Conservation (phyloP, 2,329 filamentous ascomycete species). For the Chaetomiaceae sp. region DNA sequence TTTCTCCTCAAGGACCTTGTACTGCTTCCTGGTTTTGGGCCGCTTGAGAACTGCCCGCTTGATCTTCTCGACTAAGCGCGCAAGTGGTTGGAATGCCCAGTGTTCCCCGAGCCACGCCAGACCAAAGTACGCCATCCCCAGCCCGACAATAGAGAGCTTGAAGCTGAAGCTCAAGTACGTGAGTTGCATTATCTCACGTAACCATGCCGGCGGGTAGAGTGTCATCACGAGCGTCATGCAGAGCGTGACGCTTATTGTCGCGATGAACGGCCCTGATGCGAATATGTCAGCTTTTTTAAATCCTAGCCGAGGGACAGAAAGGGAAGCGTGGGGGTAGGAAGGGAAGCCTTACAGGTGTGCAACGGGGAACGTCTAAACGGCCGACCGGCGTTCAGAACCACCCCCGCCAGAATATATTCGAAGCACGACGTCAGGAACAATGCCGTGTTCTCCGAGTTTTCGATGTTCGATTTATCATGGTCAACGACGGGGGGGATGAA, state of each 20-base stretch:
- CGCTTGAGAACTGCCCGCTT: conserved; percentile 55
- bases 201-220: conserved; percentile 63
- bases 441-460: conserved; percentile 90
- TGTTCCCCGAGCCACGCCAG: conserved; percentile 69
- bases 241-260: conserved; percentile 67
- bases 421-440: conserved; percentile 89
- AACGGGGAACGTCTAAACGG: conserved; percentile 80
- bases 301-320: too few relatives aligned
- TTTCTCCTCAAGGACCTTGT: conserved; percentile 74
- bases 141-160: conserved; percentile 63
- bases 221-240: conserved; percentile 75
- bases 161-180: conserved; percentile 72
- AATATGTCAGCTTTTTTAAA: not conserved
- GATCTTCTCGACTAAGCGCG: conserved; percentile 59
- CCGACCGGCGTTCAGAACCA: conserved; percentile 85
- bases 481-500: conserved; percentile 76
- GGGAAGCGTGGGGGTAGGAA: too few relatives aligned
- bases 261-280: conserved; percentile 73
- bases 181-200: conserved; percentile 76
- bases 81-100: conserved; percentile 63
- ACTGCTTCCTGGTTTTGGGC: conserved; percentile 77
- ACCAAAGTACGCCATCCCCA: conserved; percentile 66
- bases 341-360: conserved; percentile 63
- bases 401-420: conserved; percentile 86
- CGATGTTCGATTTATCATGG: conserved; percentile 74